phyloP scores from a whole-genome alignment of 208 protist genomes.

The Lotmaria passim region DNA sequence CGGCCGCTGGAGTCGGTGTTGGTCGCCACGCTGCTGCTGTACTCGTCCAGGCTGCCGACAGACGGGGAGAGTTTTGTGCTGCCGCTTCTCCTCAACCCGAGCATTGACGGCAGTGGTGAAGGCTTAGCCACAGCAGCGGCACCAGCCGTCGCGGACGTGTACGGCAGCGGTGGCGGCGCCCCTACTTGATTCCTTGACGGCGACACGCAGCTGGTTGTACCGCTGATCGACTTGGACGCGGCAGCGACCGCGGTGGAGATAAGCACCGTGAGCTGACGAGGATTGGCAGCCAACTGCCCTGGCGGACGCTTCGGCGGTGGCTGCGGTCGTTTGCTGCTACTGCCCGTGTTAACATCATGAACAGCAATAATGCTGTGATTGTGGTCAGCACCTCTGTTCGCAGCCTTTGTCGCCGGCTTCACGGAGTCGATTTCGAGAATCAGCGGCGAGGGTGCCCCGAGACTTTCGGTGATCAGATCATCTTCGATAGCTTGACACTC shows the following conservation, averaged over 20 bases:
- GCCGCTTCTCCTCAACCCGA: background rate
- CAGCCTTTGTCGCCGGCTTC: background rate
- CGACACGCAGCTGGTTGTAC: slow-evolving; percentile 5
- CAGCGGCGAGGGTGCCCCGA: slow-evolving; percentile 5
- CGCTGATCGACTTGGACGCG: slow-evolving; percentile 6
- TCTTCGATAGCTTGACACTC: slow-evolving; percentile 37
- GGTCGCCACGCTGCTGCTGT: background rate
- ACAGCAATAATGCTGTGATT: background rate
- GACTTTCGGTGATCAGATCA: slow-evolving; percentile 18
- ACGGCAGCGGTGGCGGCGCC: background rate
- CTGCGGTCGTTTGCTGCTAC: background rate
- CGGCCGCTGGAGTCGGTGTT: background rate
- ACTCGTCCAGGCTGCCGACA: background rate
- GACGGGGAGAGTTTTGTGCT: slow-evolving; percentile 6
- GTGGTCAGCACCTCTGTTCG: background rate
- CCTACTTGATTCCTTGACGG: background rate
- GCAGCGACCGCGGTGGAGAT: background rate
- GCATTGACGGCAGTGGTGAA: background rate
- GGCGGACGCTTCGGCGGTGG: slow-evolving; percentile 5
- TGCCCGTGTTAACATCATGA: background rate
- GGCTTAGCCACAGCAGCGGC: background rate
- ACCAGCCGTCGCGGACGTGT: background rate
- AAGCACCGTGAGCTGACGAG: background rate
- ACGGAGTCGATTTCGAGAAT: background rate
- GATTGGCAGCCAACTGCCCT: background rate